Evolutionary conservation across 257 asterid genomes (phyloP), one percentile per base, ranked within the genome.

Genomic region (Plectranthus barbatus): DNA sequence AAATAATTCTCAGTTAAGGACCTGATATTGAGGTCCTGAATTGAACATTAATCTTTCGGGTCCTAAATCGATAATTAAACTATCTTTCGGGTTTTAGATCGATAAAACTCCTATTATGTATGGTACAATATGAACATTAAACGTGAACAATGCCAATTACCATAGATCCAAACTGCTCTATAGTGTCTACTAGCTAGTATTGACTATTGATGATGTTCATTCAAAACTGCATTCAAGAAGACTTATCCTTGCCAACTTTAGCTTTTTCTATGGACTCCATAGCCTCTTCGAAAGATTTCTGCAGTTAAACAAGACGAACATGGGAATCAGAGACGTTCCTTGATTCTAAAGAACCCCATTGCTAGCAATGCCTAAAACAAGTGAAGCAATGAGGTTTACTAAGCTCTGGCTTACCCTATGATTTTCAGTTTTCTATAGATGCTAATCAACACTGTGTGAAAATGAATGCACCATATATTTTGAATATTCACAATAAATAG

Each of bases 211-310:
- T 1, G 21, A 45, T 12, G 7, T 29, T 15, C 42, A 45, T 19
- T 14, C 26, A 20, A 20, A 64, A 60, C 3, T 14, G 23, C 54
- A 50, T 51, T 71, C 64, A 62, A 51, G 41, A 46, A 1, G 78
- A 24, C 44, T 52, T 61, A 56, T 81, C 89, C 80, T 79, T 78
- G 57, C 60, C 55, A 45, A 74, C 75, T 79, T 81, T 90, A 53
- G 93, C 83, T 49, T 79, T 81, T 66, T 87, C 88, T 52, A 88
- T 60, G 8, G 92, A 80, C 60, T 88, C 86, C 81, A 87, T 73
- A 5, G 96, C 79, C 58, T 87, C 96, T 78, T 90, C 97, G 57
- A 86, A 89, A 34, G 95, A 87, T 85, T 87, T 90, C 96, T 90
- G 77, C 61, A 70, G 64, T 36, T 47, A 53, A 29, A 26, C 39